phyloP scores from a whole-genome alignment of 345 rosid genomes.

The Durio zibethinus region DNA sequence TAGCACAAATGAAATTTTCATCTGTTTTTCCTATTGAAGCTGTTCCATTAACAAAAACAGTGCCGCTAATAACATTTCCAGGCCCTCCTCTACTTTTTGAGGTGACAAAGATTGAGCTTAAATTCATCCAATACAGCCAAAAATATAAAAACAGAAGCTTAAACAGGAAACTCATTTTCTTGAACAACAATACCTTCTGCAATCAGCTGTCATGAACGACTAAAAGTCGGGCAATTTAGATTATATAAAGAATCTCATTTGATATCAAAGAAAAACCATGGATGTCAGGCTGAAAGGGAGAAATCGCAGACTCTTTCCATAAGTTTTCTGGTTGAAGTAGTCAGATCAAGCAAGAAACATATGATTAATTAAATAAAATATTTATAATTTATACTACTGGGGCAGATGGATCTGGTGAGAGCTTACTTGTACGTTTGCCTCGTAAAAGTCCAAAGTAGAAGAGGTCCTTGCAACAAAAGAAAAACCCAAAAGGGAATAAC shows the following conservation, averaged over 20 bases:
- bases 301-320: not conserved
- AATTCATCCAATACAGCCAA: constrained; percentile 24
- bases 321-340: not conserved
- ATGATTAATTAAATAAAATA: not conserved
- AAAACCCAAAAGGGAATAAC: not conserved
- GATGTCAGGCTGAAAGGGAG: not conserved
- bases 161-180: constrained; percentile 24
- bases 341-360: not conserved
- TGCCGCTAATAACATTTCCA: constrained; percentile 31
- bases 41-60: constrained; percentile 48
- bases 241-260: not conserved
- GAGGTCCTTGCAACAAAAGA: not conserved
- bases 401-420: constrained; percentile 3
- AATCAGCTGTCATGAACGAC: not conserved
- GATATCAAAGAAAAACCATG: not conserved
- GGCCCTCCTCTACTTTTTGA: not conserved
- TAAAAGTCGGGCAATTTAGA: not conserved
- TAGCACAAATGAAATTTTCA: constrained; percentile 87
- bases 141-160: constrained; percentile 21
- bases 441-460: not conserved
- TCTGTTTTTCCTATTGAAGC: constrained; percentile 64
- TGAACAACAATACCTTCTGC: not conserved
- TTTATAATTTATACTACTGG: not conserved
- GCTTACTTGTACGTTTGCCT: not conserved
- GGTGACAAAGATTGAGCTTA: no score